phyloP scores from a whole-genome alignment of 768 basidiomycete genomes.

The Sarcodon aspratus region DNA sequence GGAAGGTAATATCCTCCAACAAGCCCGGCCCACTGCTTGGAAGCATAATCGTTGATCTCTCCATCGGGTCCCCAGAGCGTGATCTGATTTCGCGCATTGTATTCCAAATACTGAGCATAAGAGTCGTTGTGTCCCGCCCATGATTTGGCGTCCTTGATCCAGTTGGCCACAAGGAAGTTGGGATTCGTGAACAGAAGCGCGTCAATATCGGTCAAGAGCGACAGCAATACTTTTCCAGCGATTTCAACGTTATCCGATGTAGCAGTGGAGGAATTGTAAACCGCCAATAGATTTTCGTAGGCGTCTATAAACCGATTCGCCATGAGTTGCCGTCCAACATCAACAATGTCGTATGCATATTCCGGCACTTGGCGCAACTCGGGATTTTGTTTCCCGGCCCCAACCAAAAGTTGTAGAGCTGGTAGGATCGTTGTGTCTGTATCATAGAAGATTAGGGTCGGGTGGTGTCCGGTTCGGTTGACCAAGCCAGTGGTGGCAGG shows the following conservation, averaged over 20 bases:
- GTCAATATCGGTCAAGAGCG: slow-evolving; percentile 23
- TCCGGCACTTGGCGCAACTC: slow-evolving; percentile 16
- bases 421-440: slow-evolving; percentile 19
- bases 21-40: slow-evolving; percentile 31
- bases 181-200: slow-evolving; percentile 18
- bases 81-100: slow-evolving; percentile 29
- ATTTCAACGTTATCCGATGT: slow-evolving; percentile 11
- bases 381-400: slow-evolving; percentile 6
- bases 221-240: slow-evolving; percentile 17
- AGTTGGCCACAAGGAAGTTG: slow-evolving; percentile 22
- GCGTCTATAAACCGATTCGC: slow-evolving; percentile 23
- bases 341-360: slow-evolving; percentile 27
- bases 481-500: slow-evolving; percentile 23
- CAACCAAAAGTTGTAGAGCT: slow-evolving; percentile 12
- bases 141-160: slow-evolving; percentile 23
- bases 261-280: slow-evolving; percentile 15
- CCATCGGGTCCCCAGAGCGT: slow-evolving; percentile 31
- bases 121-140: slow-evolving; percentile 18
- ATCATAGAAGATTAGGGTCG: slow-evolving; percentile 24
- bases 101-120: slow-evolving; percentile 25
- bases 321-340: slow-evolving; percentile 27
- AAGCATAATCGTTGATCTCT: slow-evolving; percentile 30
- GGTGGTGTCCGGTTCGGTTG: slow-evolving; percentile 19
- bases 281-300: slow-evolving; percentile 19
- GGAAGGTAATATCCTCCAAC: slow-evolving; percentile 23